Conservation (phyloP, 306 rosid genomes). For the Argentina anserina region DNA sequence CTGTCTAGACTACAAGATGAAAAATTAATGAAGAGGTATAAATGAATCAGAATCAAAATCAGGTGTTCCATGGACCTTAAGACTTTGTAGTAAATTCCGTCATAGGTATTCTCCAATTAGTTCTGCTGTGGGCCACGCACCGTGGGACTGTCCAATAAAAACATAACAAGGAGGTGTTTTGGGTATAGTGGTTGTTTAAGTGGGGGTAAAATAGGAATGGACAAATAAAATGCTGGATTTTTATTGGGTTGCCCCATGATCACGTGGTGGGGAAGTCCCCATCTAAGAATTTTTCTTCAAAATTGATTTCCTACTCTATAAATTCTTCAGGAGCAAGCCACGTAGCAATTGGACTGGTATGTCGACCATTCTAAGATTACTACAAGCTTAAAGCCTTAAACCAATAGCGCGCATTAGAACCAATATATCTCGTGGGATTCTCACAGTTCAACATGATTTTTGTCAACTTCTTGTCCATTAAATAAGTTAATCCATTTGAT, state of each 20-base stretch:
- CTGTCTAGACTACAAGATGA: background rate
- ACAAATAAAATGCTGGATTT: too few relatives aligned
- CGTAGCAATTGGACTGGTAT: slow-evolving; percentile 4
- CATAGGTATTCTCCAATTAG: slow-evolving; percentile 3
- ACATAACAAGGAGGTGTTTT: too few relatives aligned
- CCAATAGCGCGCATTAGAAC: background rate
- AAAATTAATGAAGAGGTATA: background rate
- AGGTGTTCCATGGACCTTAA: slow-evolving; percentile 3
- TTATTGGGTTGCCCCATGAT: too few relatives aligned
- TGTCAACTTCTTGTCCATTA: background rate
- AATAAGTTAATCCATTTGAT: background rate
- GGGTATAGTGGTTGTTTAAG: too few relatives aligned
- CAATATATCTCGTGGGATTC: background rate
- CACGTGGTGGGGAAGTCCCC: too few relatives aligned
- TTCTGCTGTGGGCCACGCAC: too few relatives aligned
- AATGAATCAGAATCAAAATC: background rate
- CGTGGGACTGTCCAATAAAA: too few relatives aligned
- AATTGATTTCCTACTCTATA: background rate
- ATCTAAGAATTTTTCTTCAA: too few relatives aligned
- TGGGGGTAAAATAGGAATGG: too few relatives aligned
- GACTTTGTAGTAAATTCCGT: background rate
- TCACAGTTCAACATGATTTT: background rate
- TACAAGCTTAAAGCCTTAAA: background rate
- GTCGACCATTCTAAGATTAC: background rate
- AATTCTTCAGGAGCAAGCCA: slow-evolving; percentile 5